Conservation (phyloP, 2,329 filamentous ascomycete species). For the Botrytis byssoidea region DNA sequence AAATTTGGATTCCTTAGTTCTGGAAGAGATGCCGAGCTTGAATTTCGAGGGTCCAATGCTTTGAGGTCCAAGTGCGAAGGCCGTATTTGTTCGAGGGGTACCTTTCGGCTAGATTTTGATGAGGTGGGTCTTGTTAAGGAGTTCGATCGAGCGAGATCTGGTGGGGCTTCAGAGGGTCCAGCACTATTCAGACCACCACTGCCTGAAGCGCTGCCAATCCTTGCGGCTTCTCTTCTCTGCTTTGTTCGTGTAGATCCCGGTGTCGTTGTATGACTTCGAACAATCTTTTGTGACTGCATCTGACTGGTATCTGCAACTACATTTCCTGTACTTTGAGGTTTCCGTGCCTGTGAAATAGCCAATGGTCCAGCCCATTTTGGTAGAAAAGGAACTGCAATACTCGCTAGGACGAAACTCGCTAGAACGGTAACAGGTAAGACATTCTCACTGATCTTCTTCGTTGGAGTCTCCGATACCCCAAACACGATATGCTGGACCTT, state of each 20-base stretch:
- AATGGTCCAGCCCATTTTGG: constrained; percentile 78
- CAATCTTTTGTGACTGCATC: constrained; percentile 54
- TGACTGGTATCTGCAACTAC: constrained; percentile 56
- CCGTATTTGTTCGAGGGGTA: constrained; percentile 30
- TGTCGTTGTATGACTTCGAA: constrained; percentile 68
- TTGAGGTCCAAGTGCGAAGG: constrained; percentile 36
- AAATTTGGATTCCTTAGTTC: constrained; percentile 54
- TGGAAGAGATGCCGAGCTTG: constrained; percentile 68
- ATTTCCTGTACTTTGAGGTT: constrained; percentile 63
- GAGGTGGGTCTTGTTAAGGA: constrained; percentile 33
- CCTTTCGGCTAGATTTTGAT: constrained; percentile 29
- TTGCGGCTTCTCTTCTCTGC: constrained; percentile 44
- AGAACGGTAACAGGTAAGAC: constrained; percentile 76
- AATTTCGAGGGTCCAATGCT: constrained; percentile 52
- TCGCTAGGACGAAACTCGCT: constrained; percentile 75
- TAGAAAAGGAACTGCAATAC: constrained; percentile 70
- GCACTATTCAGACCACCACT: constrained; percentile 36
- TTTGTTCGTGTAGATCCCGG: constrained; percentile 47
- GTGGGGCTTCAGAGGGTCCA: constrained; percentile 25
- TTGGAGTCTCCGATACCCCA: constrained; percentile 66
- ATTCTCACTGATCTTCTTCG: constrained; percentile 78
- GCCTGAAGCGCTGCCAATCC: constrained; percentile 41
- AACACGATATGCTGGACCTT: constrained; percentile 88
- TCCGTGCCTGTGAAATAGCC: constrained; percentile 77
- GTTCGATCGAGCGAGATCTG: constrained; percentile 29